Base-by-base conservation (phyloP, 306 rosid genomes). In the Pueraria montana region DNA sequence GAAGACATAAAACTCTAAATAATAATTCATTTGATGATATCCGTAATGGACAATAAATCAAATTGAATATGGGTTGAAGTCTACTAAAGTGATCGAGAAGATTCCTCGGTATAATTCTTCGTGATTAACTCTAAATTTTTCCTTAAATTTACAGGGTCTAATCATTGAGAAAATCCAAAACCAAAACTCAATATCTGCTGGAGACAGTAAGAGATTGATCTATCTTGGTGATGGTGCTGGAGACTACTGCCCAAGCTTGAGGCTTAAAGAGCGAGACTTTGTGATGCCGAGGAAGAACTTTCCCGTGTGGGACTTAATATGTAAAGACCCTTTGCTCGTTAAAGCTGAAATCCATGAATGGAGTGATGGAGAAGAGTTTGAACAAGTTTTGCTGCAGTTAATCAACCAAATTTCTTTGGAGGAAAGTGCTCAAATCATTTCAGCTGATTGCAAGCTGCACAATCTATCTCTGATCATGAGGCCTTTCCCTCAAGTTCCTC, bases 271-370 rank as follows among this genome's bases (percentile, higher is more conserved):
- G 0, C 71, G 65, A 63, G 89, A 90, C 49, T 87, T 86, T 72
- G 50, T 87, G 84, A 90, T 90, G 96, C 93, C 93, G 66, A 91
- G 92, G 85, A 91, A 91, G 92, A 82, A 85, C 27, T 91, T 81
- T 18, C 96, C 92, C 0, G 53, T 84, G 3, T 91, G 93, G 93
- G 91, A 88, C 11, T 83, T 91, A 36, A 90, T 92, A 23, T 87
- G 90, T 82, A 75, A 87, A 80, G 85, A 88, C 62, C 93, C 89
- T 74, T 32, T 6, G 9, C 75, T 82, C 11, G 32, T 91, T 23
- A 88, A 86, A 83, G 93, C 92, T 49, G 79, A 88, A 80, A 87
- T 90, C 63, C 86, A 88, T 68, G 92, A 84, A 76, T 91, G 96
- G 96, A 80, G 49, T 14, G 88, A 88, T 26, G 91, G 92, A n/a